Evolutionary conservation across 108 stramenopile species (phyloP), one percentile per base, ranked within the genome.

Genomic region (Parmales sp.): DNA sequence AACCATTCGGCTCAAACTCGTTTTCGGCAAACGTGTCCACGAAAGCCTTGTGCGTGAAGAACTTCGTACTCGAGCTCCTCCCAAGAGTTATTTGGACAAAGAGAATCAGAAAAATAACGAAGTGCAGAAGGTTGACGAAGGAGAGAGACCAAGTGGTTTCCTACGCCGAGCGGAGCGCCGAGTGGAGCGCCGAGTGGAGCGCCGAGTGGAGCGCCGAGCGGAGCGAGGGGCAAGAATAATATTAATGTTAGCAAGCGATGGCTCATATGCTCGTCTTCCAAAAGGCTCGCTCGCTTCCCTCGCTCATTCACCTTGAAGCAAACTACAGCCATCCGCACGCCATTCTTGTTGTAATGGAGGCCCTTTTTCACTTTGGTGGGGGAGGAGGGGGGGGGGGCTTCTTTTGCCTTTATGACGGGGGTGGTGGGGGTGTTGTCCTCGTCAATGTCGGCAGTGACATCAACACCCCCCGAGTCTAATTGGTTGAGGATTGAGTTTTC

Each of bases 111-210:
- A 60, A 60, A 16, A 60, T 34, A 13, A 31, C 31, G 54, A 34
- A 60, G 54, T 60, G 54, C 1, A 60, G 29, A 16, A 60, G 31
- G 54, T 60, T 28, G 11, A 60, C 29, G 54, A 60, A 60, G 31
- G 29, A 28, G 29, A 60, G 31, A 34, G 29, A 34, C 54, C 54
- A 60, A 2, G 29, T 60, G 9, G 54, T 60, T 34, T n/a, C n/a
- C n/a, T n/a, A n/a, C n/a, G n/a, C n/a, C n/a, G n/a, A n/a, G n/a
- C n/a, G n/a, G n/a, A n/a, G n/a, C n/a, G n/a, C n/a, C n/a, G n/a
- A n/a, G n/a, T n/a, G n/a, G n/a, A n/a, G n/a, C n/a, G n/a, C n/a
- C n/a, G n/a, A n/a, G n/a, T n/a, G n/a, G n/a, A n/a, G n/a, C n/a
- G n/a, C n/a, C n/a, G n/a, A n/a, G n/a, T n/a, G n/a, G n/a, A n/a